Evolutionary conservation across 768 basidiomycete species (phyloP), one percentile per base, ranked within the genome.

Genomic region (Rhodosporidiobolus sp.): DNA sequence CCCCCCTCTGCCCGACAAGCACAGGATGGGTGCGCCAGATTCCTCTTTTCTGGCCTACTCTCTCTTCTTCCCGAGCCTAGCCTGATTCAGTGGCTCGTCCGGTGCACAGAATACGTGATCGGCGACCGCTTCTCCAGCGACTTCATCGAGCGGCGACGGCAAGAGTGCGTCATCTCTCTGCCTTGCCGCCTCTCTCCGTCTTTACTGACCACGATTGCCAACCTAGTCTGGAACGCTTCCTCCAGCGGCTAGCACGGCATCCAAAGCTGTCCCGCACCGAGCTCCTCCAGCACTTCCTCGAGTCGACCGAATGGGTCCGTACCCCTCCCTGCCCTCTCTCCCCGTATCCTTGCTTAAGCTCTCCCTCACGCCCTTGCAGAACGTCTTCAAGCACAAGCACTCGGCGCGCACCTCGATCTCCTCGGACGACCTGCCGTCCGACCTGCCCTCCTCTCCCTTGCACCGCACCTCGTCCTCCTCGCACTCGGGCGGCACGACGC

Each of bases 121-220:
- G 96, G 96, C 20, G 96, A 98, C 82, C 85, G 96, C 72, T 99
- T 99, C 82, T 93, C 93, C 76, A 88, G 90, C 16, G 96, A 98
- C 78, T 99, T 99, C 78, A 91, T 98, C 86, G 95, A 99, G 81
- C 87, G 91, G 53, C 85, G 96, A 75, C 85, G 94, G 7, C 53
- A 65, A 52, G 79, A 79, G 78, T 77, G 50, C n/a, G 76, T 38
- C n/a, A n/a, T n/a, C n/a, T 26, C 34, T 26, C 43, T 30, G 57
- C 22, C 61, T 26, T 34, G 0, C 49, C 14, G 11, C 11, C 32
- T 35, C 24, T 3, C 54, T 11, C 24, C 38, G 10, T 24, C 30
- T n/a, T n/a, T 19, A 65, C 56, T 45, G 24, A 63, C 38, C 30
- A 24, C 52, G 65, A 45, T 49, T 43, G 48, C 26, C 34, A 32